Conservation (phyloP, 2,329 filamentous ascomycete species). For the Pestalotiopsis sp. region DNA sequence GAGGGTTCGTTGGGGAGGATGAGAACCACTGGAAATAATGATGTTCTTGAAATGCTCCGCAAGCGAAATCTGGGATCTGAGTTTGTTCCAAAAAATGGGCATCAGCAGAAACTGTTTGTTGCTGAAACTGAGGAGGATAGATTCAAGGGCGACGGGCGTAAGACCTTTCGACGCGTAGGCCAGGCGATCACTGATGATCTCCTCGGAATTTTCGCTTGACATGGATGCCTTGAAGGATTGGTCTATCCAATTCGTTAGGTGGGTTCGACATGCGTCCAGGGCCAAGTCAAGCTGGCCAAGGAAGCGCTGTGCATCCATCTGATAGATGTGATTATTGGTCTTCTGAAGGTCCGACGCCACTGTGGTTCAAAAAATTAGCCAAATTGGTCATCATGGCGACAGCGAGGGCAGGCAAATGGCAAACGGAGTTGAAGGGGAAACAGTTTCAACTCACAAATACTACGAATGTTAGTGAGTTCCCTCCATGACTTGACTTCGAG, state of each 20-base stretch:
- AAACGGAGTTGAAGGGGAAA: neutral
- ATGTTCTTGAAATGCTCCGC: neutral
- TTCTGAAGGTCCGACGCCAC: too few species aligned
- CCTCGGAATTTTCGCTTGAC: neutral
- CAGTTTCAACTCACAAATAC: neutral
- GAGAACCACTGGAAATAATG: neutral
- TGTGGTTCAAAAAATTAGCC: too few species aligned
- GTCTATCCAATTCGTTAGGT: too few species aligned
- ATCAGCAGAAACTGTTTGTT: constrained; percentile 14
- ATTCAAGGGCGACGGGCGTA: neutral
- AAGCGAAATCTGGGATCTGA: neutral
- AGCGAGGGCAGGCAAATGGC: neutral
- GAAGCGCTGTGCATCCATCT: too few species aligned
- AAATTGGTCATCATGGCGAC: neutral
- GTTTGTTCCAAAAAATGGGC: constrained; percentile 21
- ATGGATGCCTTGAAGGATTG: neutral
- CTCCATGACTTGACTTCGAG: neutral
- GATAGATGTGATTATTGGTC: too few species aligned
- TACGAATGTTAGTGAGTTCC: neutral
- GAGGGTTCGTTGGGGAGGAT: neutral
- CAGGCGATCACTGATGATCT: neutral
- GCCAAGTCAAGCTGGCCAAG: too few species aligned
- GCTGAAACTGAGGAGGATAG: neutral
- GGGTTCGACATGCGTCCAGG: too few species aligned
- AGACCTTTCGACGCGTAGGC: neutral